Percentiles rank a stretch among this genome's conserved stretches.
phyloP scores from a whole-genome alignment of 768 basidiomycete species.

The Sporobolomyces pararoseus region DNA sequence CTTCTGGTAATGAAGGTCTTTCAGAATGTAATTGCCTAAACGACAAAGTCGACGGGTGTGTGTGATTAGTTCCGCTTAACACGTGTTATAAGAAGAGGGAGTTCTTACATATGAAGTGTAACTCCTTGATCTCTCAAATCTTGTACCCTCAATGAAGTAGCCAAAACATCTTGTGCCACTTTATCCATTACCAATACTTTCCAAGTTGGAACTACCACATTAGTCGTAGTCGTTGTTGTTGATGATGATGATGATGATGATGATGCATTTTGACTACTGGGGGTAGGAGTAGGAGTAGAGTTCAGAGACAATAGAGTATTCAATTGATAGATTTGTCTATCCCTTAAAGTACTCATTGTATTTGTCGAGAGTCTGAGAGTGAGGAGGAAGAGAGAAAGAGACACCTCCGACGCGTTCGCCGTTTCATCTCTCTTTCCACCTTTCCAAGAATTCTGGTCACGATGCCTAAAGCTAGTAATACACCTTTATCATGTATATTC shows the following conservation, averaged over 20 bases:
- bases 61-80: no score
- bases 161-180: slow-evolving; percentile 90
- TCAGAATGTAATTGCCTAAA: slow-evolving; percentile 80
- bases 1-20: slow-evolving; percentile 84
- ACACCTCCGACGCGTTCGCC: not conserved
- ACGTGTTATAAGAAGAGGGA: not conserved
- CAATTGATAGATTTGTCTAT: slow-evolving; percentile 79
- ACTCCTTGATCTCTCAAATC: slow-evolving; percentile 95
- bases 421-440: no score
- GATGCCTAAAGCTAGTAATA: slow-evolving; percentile 25
- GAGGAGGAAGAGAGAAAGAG: not conserved
- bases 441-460: no score
- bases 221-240: slow-evolving; percentile 48
- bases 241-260: slow-evolving; percentile 73
- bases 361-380: no score
- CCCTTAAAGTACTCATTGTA: slow-evolving; percentile 61
- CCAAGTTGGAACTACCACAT: slow-evolving; percentile 70
- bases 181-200: slow-evolving; percentile 94
- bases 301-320: slow-evolving; percentile 83
- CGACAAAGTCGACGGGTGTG: no score
- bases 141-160: slow-evolving; percentile 90
- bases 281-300: slow-evolving; percentile 4
- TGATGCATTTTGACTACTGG: slow-evolving; percentile 51
- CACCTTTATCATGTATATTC: slow-evolving; percentile 59
- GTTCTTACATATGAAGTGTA: slow-evolving; percentile 87